A percentile compares a stretch with the other conserved stretches of the same genome.
Evolutionary conservation across 495 filamentous ascomycete genomes (phyloP).

Genomic region (Mycothermus thermophilus): DNA sequence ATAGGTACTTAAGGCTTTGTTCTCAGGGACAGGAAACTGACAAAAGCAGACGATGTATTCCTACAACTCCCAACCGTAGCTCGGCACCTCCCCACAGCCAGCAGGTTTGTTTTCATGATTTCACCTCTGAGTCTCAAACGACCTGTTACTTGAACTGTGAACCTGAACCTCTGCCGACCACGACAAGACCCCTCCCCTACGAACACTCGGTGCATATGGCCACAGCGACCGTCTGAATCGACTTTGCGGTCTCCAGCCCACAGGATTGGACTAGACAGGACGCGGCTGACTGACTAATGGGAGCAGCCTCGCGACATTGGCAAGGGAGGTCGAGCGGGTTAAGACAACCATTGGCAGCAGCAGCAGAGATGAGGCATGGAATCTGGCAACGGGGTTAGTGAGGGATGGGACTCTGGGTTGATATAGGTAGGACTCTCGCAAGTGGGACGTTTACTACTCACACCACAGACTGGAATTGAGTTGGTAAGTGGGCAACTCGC

Average conservation of each 20-base stretch:
- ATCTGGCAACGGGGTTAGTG: too few relatives aligned
- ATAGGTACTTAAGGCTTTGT: too few relatives aligned
- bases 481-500: constrained; percentile 1
- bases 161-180: background rate
- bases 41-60: too few relatives aligned
- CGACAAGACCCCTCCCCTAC: too few relatives aligned
- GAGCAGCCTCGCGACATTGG: background rate
- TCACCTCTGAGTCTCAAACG: too few relatives aligned
- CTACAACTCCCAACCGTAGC: too few relatives aligned
- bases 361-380: background rate
- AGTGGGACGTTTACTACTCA: constrained; percentile 1
- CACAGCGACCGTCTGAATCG: background rate
- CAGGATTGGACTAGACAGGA: background rate
- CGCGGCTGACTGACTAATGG: background rate
- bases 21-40: too few relatives aligned
- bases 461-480: constrained; percentile 5
- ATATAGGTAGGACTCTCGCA: background rate
- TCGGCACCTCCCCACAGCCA: background rate
- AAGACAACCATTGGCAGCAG: background rate
- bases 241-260: background rate
- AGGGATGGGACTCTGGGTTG: too few relatives aligned
- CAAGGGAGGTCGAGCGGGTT: background rate
- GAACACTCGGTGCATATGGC: constrained; percentile 4
- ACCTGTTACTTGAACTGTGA: too few relatives aligned
- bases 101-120: too few relatives aligned